These are phyloP conservation scores for Petunia hybrid DNA, from an alignment of 305 asterid species.

Conservation along the genomic window DNA sequence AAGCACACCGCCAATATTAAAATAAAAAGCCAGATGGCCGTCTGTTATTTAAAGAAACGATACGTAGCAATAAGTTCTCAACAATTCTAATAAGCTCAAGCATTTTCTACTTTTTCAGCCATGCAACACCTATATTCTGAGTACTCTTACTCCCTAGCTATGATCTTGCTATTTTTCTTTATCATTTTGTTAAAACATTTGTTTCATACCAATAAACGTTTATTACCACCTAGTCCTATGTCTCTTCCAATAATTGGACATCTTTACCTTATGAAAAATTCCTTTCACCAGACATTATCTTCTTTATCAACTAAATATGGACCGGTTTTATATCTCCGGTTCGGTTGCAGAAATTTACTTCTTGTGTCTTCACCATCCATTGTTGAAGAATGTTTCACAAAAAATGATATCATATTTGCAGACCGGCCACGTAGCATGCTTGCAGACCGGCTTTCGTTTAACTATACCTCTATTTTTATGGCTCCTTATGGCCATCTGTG, in stretches of 20 bases:
- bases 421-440: constrained; percentile 42
- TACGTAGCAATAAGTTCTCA: neutral
- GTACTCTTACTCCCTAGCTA: neutral
- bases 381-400: constrained; percentile 44
- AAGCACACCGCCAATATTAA: neutral
- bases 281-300: constrained; percentile 27
- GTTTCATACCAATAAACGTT: neutral
- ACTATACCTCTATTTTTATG: constrained; percentile 20
- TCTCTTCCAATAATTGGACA: constrained; percentile 48
- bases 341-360: constrained; percentile 36
- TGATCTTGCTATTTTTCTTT: neutral
- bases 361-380: constrained; percentile 43
- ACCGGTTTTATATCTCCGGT: constrained; percentile 38
- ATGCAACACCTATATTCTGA: constrained; percentile 4
- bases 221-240: constrained; percentile 43
- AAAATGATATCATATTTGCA: constrained; percentile 42
- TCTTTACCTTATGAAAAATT: constrained; percentile 37
- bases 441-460: constrained; percentile 34
- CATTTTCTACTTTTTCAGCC: constrained; percentile 6
- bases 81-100: neutral
- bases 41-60: neutral
- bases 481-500: constrained; percentile 43
- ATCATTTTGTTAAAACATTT: constrained; percentile 9
- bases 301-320: constrained; percentile 38
- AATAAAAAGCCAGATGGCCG: neutral